Evolutionary conservation across 148 eudicot genomes (phyloP).

Genomic region (Euryodendron excelsum): DNA sequence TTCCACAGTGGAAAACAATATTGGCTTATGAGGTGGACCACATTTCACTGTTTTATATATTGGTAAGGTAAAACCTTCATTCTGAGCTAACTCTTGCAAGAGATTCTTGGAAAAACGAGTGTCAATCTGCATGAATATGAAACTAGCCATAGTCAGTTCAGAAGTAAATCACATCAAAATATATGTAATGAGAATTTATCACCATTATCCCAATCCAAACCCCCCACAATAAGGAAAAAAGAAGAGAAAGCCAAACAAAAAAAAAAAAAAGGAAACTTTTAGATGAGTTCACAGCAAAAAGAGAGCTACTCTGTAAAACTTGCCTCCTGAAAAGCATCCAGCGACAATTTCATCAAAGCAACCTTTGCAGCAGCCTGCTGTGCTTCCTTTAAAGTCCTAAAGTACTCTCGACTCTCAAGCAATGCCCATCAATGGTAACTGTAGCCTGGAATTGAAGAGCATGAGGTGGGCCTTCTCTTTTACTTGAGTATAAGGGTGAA

Average conservation of each 20-base stretch:
- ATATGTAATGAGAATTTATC: not conserved
- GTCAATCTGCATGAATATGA: slow-evolving; percentile 5
- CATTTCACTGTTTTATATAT: slow-evolving; percentile 10
- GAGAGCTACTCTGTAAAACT: slow-evolving; percentile 5
- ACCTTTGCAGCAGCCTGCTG: slow-evolving; percentile 24
- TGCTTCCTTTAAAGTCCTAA: slow-evolving; percentile 26
- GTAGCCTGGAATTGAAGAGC: slow-evolving; percentile 22
- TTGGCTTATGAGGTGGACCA: slow-evolving; percentile 17
- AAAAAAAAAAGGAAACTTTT: not conserved
- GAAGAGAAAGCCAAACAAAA: not conserved
- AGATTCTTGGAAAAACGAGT: slow-evolving; percentile 6
- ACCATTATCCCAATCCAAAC: not conserved
- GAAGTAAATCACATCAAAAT: not conserved
- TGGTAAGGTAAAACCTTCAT: slow-evolving; percentile 15
- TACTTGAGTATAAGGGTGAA: slow-evolving; percentile 13
- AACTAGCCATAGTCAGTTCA: not conserved
- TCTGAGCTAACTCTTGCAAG: slow-evolving; percentile 25
- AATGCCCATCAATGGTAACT: slow-evolving; percentile 13
- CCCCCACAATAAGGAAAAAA: not conserved
- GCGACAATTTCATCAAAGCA: slow-evolving; percentile 18
- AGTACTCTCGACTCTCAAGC: slow-evolving; percentile 23
- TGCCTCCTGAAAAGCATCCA: slow-evolving; percentile 24
- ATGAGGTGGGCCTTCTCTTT: slow-evolving; percentile 25
- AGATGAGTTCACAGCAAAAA: not conserved
- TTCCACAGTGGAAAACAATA: slow-evolving; percentile 30